Evolutionary conservation across 2,329 filamentous ascomycete genomes (phyloP), one percentile per base, ranked within the genome.

Genomic region (Fusarium keratoplasticum): DNA sequence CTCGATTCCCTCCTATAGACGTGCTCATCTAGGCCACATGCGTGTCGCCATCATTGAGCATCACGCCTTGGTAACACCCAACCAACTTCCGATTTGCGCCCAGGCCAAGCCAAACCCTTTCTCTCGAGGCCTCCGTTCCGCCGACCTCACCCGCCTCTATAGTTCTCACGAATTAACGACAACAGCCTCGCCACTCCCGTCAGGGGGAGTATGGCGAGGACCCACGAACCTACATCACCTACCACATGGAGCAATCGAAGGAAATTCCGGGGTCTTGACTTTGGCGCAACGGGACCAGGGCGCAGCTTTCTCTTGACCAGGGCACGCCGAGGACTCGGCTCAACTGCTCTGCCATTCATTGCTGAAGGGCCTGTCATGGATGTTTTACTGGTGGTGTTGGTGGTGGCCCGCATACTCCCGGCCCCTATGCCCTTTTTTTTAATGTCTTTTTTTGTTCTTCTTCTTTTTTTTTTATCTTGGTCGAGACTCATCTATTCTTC

Each of bases 1-100:
- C 93, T 99, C 80, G 96, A 99, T 86, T 98, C 96, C 61, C 88
- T 99, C 71, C 92, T 99, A 82, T 99, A 90, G 86, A 70, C 61
- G 38, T 42, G 18, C 36, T 35, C 40, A 40, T 20, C 40, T 60
- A 58, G 42, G 59, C 54, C 58, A 58, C 54, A 38, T 57, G 61
- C 63, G 67, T 69, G 59, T 47, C 57, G 47, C 69, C 66, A 60
- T 63, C 44, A 63, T 67, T 47, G 64, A 69, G 65, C 61, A 65
- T 52, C 50, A 63, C 58, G 61, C 52, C 64, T 63, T 73, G 66
- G 58, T 65, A 69, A 64, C 69, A 67, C 60, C 38, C 66, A 55
- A 52, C 47, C 27, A n/a, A 52, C 42, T 71, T 70, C 61, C 68
- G 69, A 70, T 57, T 69, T 72, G 67, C 67, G 69, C 76, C 68